Conservation (phyloP, 2,329 filamentous ascomycete genomes). For the Stachybotrys echinatus region DNA sequence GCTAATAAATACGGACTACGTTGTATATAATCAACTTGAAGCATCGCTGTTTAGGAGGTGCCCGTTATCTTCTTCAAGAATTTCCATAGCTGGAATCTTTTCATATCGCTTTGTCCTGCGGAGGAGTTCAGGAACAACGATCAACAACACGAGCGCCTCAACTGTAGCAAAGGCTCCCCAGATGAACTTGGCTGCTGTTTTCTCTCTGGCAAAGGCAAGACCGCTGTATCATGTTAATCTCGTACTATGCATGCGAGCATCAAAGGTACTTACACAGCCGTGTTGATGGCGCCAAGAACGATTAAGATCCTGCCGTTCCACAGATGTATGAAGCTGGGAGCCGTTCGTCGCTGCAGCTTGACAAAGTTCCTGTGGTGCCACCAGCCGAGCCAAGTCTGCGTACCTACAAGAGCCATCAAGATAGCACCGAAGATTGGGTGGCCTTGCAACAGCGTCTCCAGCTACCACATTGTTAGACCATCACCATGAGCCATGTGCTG, state of each 20-base stretch:
- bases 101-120: background rate
- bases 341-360: background rate
- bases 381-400: background rate
- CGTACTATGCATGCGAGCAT: background rate
- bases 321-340: background rate
- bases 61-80: background rate
- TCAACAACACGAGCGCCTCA: background rate
- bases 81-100: background rate
- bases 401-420: background rate
- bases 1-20: no score
- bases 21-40: no score
- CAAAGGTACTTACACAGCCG: background rate
- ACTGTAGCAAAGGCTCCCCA: background rate
- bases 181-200: background rate
- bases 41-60: no score
- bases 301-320: background rate
- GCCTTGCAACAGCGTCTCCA: background rate
- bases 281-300: background rate
- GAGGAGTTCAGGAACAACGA: background rate
- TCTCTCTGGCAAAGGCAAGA: background rate
- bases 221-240: background rate
- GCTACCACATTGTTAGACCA: background rate
- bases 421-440: background rate
- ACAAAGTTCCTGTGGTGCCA: background rate
- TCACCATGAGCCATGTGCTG: background rate